Evolutionary conservation across 495 filamentous ascomycete genomes (phyloP).

Genomic region (Lichenothelia convexa): DNA sequence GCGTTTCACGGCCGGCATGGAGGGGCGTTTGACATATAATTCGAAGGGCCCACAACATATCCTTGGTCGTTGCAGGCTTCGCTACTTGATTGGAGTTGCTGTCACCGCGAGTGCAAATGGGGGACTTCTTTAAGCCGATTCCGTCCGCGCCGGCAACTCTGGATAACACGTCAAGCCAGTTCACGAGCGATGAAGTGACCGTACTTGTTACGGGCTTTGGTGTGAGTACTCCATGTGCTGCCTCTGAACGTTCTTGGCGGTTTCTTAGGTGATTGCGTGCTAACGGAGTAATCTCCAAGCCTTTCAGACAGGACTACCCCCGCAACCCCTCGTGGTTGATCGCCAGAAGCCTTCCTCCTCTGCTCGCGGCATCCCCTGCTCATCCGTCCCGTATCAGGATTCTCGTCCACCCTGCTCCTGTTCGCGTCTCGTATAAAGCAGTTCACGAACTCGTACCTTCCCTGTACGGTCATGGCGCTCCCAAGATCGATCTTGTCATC

Average conservation of each 20-base stretch:
- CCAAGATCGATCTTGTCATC: constrained; percentile 44
- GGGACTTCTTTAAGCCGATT: too few species aligned
- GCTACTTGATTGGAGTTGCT: too few species aligned
- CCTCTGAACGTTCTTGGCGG: not conserved
- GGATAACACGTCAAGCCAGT: not conserved
- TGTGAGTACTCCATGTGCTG: constrained; percentile 8
- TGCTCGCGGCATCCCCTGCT: constrained; percentile 3
- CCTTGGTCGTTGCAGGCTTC: too few species aligned
- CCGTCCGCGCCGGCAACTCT: not conserved
- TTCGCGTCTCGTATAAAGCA: constrained; percentile 50
- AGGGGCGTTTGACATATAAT: too few species aligned
- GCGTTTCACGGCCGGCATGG: too few species aligned
- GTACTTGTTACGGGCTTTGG: constrained; percentile 19
- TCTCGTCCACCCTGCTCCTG: constrained; percentile 42
- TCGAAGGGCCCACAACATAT: too few species aligned
- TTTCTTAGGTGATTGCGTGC: not conserved
- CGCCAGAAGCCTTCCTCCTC: constrained; percentile 14
- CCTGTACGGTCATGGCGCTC: constrained; percentile 25
- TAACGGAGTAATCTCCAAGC: constrained; percentile 5
- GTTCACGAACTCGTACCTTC: constrained; percentile 42
- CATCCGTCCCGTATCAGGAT: constrained; percentile 32
- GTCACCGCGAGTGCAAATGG: too few species aligned
- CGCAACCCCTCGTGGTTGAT: constrained; percentile 17
- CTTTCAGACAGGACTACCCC: constrained; percentile 9
- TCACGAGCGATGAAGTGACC: constrained; percentile 10